A percentile compares a stretch with the other conserved stretches of the same genome.
phyloP scores from a whole-genome alignment of 192 early-diverging fungal genomes.

The Phlyctochytrium bullatum region DNA sequence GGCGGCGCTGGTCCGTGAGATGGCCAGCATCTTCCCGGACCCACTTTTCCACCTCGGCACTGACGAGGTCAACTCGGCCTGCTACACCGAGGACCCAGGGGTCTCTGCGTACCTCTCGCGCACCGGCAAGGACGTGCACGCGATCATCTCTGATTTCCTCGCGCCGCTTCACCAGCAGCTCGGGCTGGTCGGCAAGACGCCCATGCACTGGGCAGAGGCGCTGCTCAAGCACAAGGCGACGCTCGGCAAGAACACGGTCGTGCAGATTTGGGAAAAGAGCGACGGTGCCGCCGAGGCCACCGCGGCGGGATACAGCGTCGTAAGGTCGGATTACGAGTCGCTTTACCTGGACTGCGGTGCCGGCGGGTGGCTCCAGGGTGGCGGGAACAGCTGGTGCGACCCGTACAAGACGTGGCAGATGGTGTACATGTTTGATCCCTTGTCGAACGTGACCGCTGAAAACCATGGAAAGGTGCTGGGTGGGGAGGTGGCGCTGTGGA shows the following conservation, averaged over 20 bases:
- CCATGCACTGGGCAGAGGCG: constrained; percentile 17
- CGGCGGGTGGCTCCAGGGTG: constrained; percentile 8
- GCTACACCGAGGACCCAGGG: constrained; percentile 12
- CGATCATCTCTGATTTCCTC: neutral
- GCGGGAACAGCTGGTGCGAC: constrained; percentile 9
- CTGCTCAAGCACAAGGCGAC: constrained; percentile 1
- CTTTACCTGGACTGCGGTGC: constrained; percentile 21
- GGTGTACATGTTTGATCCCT: constrained; percentile 12
- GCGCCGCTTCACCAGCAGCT: neutral
- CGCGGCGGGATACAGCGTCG: constrained; percentile 8
- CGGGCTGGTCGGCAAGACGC: neutral
- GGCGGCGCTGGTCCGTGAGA: constrained; percentile 62
- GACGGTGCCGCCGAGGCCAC: neutral
- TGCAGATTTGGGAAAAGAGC: constrained; percentile 12
- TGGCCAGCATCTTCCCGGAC: constrained; percentile 67
- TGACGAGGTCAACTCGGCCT: constrained; percentile 29
- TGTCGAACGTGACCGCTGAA: neutral
- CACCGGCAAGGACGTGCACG: neutral
- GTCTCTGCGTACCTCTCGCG: neutral
- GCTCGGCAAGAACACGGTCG: neutral
- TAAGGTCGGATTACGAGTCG: constrained; percentile 4
- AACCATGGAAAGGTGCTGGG: constrained; percentile 8
- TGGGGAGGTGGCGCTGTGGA: constrained; percentile 10
- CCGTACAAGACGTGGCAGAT: constrained; percentile 11
- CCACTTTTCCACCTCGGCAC: constrained; percentile 67